phyloP scores from a whole-genome alignment of 805 yeast genomes.

The Candida khao-thaluensis region DNA sequence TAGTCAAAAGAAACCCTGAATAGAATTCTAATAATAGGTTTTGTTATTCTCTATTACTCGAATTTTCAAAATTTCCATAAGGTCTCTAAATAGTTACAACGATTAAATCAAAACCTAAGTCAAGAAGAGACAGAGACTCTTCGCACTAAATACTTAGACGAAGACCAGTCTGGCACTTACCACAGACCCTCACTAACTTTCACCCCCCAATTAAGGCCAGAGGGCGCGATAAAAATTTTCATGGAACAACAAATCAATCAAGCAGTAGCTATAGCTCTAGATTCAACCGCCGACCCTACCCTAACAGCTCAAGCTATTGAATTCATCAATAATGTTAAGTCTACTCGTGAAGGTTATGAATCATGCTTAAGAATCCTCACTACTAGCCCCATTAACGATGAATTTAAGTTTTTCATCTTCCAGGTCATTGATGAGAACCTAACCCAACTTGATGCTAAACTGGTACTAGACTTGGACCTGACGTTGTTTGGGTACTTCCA shows the following conservation, averaged over 20 bases:
- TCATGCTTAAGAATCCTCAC: slow-evolving; percentile 51
- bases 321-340: slow-evolving; percentile 52
- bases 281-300: slow-evolving; percentile 59
- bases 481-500: slow-evolving; percentile 38
- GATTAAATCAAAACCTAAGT: no score
- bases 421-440: slow-evolving; percentile 67
- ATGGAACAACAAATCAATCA: slow-evolving; percentile 70
- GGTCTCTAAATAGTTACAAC: no score
- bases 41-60: no score
- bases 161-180: no score
- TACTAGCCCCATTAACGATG: slow-evolving; percentile 39
- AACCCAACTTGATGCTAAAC: slow-evolving; percentile 43
- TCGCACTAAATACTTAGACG: no score
- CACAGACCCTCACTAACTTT: no score
- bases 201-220: no score
- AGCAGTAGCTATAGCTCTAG: slow-evolving; percentile 82
- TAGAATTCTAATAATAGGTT: no score
- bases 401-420: slow-evolving; percentile 62
- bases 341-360: slow-evolving; percentile 55
- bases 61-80: no score
- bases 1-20: no score
- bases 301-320: slow-evolving; percentile 57
- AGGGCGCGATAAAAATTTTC: slow-evolving; percentile 10
- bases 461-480: slow-evolving; percentile 46
- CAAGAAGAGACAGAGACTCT: no score